Evolutionary conservation across 352 stramenopile species (phyloP), one percentile per base, ranked within the genome.

Genomic region (Phytophthora fragariae): DNA sequence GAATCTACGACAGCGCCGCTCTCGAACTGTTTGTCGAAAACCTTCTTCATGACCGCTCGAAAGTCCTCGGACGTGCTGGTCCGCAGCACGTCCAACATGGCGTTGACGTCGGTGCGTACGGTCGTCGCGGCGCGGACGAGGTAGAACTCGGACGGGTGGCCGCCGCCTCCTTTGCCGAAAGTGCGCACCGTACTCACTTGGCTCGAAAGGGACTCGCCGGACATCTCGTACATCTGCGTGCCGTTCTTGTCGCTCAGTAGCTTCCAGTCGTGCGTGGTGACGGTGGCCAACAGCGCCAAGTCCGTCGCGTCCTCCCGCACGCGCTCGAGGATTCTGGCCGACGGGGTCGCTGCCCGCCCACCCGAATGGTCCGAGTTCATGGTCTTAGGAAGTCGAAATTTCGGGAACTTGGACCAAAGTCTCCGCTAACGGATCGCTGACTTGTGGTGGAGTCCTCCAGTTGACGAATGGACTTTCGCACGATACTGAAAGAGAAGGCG

Each of bases 171-270:
- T 5, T 67, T 70, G 55, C 73, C 79, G 47, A 87, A 82, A 3
- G 77, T 87, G 2, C 55, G 66, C 8, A 81, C 70, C 3, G 80
- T 87, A 27, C 72, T 82, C 14, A 87, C 68, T 6, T 70, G 65
- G 11, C 56, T 37, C 1, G 84, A 79, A 47, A 91, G 73, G 31
- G 81, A 77, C 37, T 79, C 70, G 39, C 82, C 84, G 37, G 68
- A 77, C 73, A 92, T 80, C 65, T 92, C 82, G 64, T 92, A 88
- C 46, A 89, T 21, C 47, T 81, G 74, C 35, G 75, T 72, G 67
- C 57, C 59, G 72, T 82, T 75, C 69, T 84, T 86, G 15, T 92
- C 84, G 39, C 65, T 61, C 54, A 89, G 71, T 53, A 83, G 75
- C 33, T 88, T 85, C 84, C 84, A 92, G 46, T 83, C 81, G 9